A percentile compares a stretch with the other conserved stretches of the same genome.
Conservation (phyloP, 2,329 filamentous ascomycete genomes). For the Aspergillus sp. region DNA sequence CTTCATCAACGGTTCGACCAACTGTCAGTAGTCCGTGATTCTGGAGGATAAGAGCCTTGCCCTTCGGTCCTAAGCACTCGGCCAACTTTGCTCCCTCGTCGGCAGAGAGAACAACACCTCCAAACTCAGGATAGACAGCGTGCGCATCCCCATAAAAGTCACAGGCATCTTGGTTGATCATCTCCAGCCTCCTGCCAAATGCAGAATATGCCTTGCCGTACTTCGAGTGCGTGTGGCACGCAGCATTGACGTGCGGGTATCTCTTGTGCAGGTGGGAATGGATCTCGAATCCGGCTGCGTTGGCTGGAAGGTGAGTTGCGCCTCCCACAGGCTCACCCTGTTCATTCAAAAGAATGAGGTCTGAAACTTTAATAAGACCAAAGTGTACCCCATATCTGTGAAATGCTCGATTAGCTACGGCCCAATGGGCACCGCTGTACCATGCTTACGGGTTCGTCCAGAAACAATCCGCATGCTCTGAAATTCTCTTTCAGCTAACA, state of each 20-base stretch:
- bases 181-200: conserved; percentile 44
- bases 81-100: conserved; percentile 67
- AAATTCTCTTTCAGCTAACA: too few species aligned
- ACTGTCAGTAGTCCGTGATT: conserved; percentile 74
- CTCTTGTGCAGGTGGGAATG: conserved; percentile 49
- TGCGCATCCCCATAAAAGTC: conserved; percentile 57
- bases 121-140: conserved; percentile 15
- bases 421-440: neutral
- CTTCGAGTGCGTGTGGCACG: conserved; percentile 46
- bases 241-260: conserved; percentile 55
- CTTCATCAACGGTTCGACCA: conserved; percentile 71
- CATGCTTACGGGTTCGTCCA: conserved; percentile 39
- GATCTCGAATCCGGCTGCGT: conserved; percentile 49
- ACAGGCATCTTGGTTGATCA: conserved; percentile 52
- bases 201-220: conserved; percentile 47
- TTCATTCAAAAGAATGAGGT: conserved; percentile 47
- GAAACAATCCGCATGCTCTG: conserved; percentile 30
- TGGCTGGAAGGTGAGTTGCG: conserved; percentile 35
- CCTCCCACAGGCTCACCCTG: conserved; percentile 43
- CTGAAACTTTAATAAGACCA: conserved; percentile 30
- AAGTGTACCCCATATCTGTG: conserved; percentile 20
- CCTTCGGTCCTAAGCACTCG: conserved; percentile 57
- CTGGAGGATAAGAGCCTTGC: conserved; percentile 63
- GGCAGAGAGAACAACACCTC: conserved; percentile 51
- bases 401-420: neutral